Conservation (phyloP, 495 filamentous ascomycete species). For the Tuber aestivum region DNA sequence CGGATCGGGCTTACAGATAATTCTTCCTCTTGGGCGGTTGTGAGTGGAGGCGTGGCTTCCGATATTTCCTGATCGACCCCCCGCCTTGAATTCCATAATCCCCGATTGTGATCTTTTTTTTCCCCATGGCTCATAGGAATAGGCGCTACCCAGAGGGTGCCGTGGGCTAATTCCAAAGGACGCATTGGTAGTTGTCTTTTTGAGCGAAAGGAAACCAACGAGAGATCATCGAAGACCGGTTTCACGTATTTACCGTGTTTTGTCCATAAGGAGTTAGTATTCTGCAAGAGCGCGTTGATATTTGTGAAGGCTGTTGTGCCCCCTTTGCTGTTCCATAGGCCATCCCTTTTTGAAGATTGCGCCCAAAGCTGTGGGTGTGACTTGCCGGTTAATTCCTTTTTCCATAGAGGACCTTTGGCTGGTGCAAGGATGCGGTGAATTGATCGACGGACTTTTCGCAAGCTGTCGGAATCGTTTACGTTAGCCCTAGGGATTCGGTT, state of each 20-base stretch:
- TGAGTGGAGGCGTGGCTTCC: neutral
- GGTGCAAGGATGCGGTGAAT: neutral
- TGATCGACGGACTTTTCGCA: neutral
- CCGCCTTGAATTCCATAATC: neutral
- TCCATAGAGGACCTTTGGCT: neutral
- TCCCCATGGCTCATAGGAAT: neutral
- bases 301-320: slow-evolving; percentile 10
- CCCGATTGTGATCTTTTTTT: neutral
- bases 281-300: slow-evolving; percentile 10
- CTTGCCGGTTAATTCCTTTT: slow-evolving; percentile 19
- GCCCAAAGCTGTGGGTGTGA: slow-evolving; percentile 10
- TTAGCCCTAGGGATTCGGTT: slow-evolving; percentile 11
- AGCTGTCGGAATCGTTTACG: neutral
- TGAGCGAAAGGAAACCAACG: slow-evolving; percentile 9
- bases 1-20: neutral
- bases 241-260: slow-evolving; percentile 10
- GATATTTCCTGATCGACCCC: neutral
- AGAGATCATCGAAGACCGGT: slow-evolving; percentile 9
- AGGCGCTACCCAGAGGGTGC: slow-evolving; percentile 2
- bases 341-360: slow-evolving; percentile 5
- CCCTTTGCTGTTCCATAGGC: slow-evolving; percentile 19
- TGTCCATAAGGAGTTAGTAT: slow-evolving; percentile 14
- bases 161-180: slow-evolving; percentile 17
- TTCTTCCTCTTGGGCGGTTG: neutral
- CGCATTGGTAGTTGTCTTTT: slow-evolving; percentile 3